Percentiles rank a stretch among this genome's conserved stretches.
These are phyloP conservation scores for Sarocladium strictum DNA, from an alignment of 2,329 filamentous ascomycete genomes.

Conservation along the genomic window DNA sequence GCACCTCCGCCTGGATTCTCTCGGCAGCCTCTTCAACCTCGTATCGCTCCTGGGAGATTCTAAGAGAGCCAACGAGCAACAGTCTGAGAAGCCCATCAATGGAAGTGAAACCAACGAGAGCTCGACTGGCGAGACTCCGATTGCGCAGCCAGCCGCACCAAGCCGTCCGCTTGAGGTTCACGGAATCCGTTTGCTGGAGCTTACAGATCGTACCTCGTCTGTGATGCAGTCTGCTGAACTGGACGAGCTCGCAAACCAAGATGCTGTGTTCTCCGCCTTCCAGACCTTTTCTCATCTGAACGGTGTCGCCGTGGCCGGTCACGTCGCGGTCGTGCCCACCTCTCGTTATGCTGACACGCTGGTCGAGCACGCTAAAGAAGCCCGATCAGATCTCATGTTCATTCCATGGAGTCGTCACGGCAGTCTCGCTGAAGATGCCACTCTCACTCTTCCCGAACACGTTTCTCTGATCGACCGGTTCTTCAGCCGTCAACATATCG, in stretches of 20 bases:
- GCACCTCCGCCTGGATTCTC: conserved; percentile 23
- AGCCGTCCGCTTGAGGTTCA: conserved; percentile 59
- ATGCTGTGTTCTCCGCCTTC: conserved; percentile 61
- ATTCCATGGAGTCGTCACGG: conserved; percentile 89
- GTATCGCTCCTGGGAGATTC: conserved; percentile 60
- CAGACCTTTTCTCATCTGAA: conserved; percentile 48
- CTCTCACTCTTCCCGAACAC: conserved; percentile 17
- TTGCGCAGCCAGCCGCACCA: neutral
- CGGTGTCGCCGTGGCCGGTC: conserved; percentile 70
- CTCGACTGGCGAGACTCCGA: neutral
- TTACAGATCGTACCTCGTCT: conserved; percentile 88
- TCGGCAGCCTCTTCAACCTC: conserved; percentile 23
- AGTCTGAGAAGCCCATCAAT: neutral
- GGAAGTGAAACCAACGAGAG: conserved; percentile 11
- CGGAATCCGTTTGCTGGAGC: conserved; percentile 77
- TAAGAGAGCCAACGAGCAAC: conserved; percentile 24
- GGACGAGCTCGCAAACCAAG: conserved; percentile 64
- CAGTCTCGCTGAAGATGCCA: conserved; percentile 55
- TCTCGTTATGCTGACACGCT: conserved; percentile 69
- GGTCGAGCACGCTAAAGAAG: conserved; percentile 23
- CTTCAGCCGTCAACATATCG: conserved; percentile 47
- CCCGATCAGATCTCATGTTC: conserved; percentile 62
- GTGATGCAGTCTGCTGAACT: conserved; percentile 90
- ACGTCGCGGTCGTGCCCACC: conserved; percentile 67
- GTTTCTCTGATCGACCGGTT: conserved; percentile 31